These are phyloP conservation scores for Polyporus arcularius DNA, from an alignment of 768 basidiomycete genomes.

Conservation along the genomic window DNA sequence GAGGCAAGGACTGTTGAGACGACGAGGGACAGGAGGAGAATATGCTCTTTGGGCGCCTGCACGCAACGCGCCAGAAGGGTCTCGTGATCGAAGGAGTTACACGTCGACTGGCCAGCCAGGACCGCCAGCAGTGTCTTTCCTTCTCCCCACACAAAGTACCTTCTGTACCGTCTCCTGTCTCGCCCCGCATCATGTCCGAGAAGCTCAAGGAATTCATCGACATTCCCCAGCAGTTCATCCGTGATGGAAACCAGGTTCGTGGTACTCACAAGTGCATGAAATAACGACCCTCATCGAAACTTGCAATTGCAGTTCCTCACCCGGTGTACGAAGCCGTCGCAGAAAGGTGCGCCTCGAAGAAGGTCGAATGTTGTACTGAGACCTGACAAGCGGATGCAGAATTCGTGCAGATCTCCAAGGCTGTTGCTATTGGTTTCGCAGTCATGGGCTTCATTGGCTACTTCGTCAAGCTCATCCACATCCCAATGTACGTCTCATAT, in stretches of 20 bases:
- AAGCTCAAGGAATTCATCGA: constrained; percentile 89
- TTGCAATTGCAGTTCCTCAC: constrained; percentile 76
- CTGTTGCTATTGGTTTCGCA: constrained; percentile 95
- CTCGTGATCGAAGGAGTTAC: constrained; percentile 17
- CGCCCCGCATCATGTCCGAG: constrained; percentile 69
- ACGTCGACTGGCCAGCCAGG: constrained; percentile 11
- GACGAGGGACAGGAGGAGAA: not conserved
- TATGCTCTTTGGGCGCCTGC: not conserved
- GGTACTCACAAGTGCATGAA: not conserved
- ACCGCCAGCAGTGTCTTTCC: constrained; percentile 6
- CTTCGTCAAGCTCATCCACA: constrained; percentile 97
- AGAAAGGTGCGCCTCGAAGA: constrained; percentile 66
- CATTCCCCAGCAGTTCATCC: constrained; percentile 87
- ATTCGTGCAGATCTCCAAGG: constrained; percentile 92
- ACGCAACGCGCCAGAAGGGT: not conserved
- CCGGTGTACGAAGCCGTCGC: constrained; percentile 96
- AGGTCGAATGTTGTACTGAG: not conserved
- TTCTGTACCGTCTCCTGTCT: constrained; percentile 7
- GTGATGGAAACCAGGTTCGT: constrained; percentile 89
- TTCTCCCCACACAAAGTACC: constrained; percentile 8
- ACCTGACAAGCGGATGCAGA: constrained; percentile 49
- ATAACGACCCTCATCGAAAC: constrained; percentile 13
- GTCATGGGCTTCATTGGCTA: constrained; percentile 99
- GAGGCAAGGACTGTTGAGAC: not conserved
- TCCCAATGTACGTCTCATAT: constrained; percentile 80